phyloP scores from a whole-genome alignment of 116 monocot genomes.

The Phalaenopsis hybrid region DNA sequence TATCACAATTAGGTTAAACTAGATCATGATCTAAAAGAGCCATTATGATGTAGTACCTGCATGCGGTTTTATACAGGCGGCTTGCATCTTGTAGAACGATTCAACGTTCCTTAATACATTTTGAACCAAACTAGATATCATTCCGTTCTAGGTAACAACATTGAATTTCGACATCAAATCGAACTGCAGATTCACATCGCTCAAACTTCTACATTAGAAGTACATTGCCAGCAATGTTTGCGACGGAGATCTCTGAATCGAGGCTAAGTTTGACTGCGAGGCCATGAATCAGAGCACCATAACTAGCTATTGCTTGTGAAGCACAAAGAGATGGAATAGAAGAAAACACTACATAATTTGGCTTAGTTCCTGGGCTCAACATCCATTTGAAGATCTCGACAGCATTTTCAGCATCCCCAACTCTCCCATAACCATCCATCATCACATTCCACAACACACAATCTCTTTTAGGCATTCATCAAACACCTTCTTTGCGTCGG shows the following conservation, averaged over 20 bases:
- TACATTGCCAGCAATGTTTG: constrained; percentile 83
- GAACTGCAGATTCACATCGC: constrained; percentile 43
- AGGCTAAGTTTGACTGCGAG: constrained; percentile 47
- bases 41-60: not conserved
- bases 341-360: constrained; percentile 49
- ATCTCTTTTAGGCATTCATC: constrained; percentile 59
- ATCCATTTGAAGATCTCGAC: constrained; percentile 47
- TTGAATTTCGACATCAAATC: constrained; percentile 38
- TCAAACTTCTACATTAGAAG: constrained; percentile 57
- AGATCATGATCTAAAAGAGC: too few relatives aligned
- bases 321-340: constrained; percentile 62
- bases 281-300: constrained; percentile 61
- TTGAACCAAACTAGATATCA: constrained; percentile 82
- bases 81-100: constrained; percentile 59
- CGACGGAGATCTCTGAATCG: constrained; percentile 45
- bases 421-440: constrained; percentile 63
- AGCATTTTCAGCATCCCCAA: constrained; percentile 28
- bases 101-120: constrained; percentile 51
- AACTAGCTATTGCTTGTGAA: constrained; percentile 35
- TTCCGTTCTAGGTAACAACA: constrained; percentile 71
- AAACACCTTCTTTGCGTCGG: constrained; percentile 59
- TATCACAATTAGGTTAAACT: too few relatives aligned
- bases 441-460: constrained; percentile 82
- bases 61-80: constrained; percentile 53
- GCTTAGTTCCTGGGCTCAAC: constrained; percentile 27